Evolutionary conservation across 208 protist genomes (phyloP), one percentile per base, ranked within the genome.

Genomic region (Wallacemonas collosoma): DNA sequence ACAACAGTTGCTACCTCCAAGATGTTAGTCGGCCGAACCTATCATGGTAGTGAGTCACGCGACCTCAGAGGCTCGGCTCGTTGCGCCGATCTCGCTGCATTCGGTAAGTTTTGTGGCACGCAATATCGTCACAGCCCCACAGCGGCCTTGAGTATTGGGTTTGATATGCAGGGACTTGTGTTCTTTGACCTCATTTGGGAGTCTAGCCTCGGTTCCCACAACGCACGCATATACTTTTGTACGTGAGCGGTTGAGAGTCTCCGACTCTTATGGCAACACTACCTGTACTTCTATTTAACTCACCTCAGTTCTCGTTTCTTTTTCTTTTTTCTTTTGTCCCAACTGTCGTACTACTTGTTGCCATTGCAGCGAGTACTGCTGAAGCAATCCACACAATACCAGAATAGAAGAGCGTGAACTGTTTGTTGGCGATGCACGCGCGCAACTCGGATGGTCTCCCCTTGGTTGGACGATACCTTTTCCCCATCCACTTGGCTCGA

Each of bases 71-170:
- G 84, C 3, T 75, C 77, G 40, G 87, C 75, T 12, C 71, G 73
- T 39, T 88, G 78, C 72, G 47, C 51, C 2, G 87, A 93, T 54
- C 68, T 93, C 63, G 65, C 73, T 35, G 76, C 81, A 17, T 93
- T 86, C 79, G 77, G 72, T 11, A 73, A 75, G 26, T 73, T 90
- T 17, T 82, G 72, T 71, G 61, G 38, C 3, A 36, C 48, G 0
- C 67, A 50, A 14, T 17, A 11, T 45, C 44, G 67, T 4, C 5
- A 47, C 12, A 53, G 14, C 9, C 71, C 60, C 9, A 26, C 60
- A 3, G 60, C 60, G 8, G 11, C 60, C 7, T 17, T 65, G 36
- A 65, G 60, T 35, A 60, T 68, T 57, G 53, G 47, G 41, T 61
- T 60, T 75, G 53, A 67, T 40, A 41, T 35, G 15, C 50, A 75